Percentiles rank a stretch among this genome's conserved stretches.
Conservation (phyloP, 805 yeast genomes). For the Pichia kluyveri region DNA sequence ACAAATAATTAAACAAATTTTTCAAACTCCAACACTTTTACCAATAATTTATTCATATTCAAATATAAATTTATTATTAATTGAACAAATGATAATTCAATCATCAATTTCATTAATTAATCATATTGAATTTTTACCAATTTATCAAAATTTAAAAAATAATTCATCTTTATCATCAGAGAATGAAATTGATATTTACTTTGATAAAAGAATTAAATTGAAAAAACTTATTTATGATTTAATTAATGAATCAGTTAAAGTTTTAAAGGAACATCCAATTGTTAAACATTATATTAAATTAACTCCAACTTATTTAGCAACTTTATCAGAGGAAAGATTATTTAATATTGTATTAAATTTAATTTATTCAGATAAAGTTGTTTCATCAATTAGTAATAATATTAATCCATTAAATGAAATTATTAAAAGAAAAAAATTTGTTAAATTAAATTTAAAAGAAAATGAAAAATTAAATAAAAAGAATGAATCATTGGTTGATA, state of each 20-base stretch:
- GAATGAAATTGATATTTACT: background rate
- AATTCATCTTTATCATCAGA: constrained; percentile 5
- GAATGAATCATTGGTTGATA: background rate
- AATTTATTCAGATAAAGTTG: background rate
- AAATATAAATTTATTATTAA: constrained; percentile 4
- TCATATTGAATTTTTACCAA: constrained; percentile 2
- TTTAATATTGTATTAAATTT: background rate
- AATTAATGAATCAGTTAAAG: constrained; percentile 1
- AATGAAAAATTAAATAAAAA: background rate
- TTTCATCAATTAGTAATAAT: background rate
- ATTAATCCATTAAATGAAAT: background rate
- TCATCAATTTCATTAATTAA: constrained; percentile 16
- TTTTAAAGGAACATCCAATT: background rate
- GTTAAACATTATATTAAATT: background rate
- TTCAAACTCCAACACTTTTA: constrained; percentile 4
- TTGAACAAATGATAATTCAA: constrained; percentile 18
- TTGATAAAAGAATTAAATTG: background rate
- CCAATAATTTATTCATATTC: constrained; percentile 2
- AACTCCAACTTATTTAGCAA: background rate
- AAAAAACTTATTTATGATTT: background rate
- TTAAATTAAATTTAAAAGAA: too few species aligned
- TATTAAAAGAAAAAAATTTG: background rate
- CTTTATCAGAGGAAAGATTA: constrained; percentile 3
- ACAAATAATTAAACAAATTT: constrained; percentile 10
- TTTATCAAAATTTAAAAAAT: constrained; percentile 6